phyloP scores from a whole-genome alignment of 2,329 filamentous ascomycete genomes.

The Ilyonectria robusta region DNA sequence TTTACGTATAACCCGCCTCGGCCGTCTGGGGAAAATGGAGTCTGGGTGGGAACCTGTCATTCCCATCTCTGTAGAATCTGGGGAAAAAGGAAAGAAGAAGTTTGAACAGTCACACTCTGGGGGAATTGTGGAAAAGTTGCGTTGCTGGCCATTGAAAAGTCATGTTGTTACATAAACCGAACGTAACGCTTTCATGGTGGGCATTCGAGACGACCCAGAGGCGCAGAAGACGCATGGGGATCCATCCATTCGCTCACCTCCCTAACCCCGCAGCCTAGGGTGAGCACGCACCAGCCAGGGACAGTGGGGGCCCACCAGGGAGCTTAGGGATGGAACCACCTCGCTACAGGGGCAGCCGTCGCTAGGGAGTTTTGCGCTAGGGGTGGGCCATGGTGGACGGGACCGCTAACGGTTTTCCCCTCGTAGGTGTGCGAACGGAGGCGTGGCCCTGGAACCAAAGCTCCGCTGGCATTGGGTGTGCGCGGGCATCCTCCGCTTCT shows the following conservation, averaged over 20 bases:
- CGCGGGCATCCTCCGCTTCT: neutral
- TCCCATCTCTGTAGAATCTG: conserved; percentile 14
- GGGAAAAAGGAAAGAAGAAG: conserved; percentile 13
- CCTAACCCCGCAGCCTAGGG: neutral
- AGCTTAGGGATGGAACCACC: neutral
- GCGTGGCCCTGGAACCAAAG: no score
- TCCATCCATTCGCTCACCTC: neutral
- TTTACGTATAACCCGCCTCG: neutral
- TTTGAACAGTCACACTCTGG: conserved; percentile 35
- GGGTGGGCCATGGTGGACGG: neutral
- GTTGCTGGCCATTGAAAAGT: conserved; percentile 39
- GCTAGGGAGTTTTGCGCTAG: no score
- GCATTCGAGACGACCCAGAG: neutral
- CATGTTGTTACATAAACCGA: conserved; percentile 44
- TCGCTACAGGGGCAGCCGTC: neutral
- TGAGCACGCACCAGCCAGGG: neutral
- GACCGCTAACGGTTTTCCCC: no score
- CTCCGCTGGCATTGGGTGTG: neutral
- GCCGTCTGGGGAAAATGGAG: conserved; percentile 37
- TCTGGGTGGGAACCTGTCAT: neutral
- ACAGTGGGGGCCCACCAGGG: no score
- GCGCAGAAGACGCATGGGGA: neutral
- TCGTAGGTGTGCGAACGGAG: no score
- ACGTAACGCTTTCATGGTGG: conserved; percentile 41
- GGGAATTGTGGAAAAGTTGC: conserved; percentile 35